Evolutionary conservation across 768 basidiomycete species (phyloP).

Genomic region (Suillus plorans): DNA sequence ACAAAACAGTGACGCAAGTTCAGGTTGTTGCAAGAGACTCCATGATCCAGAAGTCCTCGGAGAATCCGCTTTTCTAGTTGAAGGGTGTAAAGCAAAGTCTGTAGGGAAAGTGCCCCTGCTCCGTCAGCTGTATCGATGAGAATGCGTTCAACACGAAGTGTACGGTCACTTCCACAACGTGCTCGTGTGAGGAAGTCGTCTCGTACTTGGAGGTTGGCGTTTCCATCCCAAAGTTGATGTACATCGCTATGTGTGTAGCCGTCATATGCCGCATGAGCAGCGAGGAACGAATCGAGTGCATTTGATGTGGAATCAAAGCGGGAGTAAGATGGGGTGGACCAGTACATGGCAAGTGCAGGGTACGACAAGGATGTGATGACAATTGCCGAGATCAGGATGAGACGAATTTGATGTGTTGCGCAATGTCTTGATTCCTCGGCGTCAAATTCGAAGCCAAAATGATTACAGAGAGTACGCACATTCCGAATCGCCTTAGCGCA

Average conservation of each 20-base stretch:
- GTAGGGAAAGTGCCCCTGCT: constrained; percentile 56
- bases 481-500: constrained; percentile 73
- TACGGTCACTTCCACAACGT: constrained; percentile 65
- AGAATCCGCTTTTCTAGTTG: constrained; percentile 61
- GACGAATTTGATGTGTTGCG: constrained; percentile 85
- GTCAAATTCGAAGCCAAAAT: constrained; percentile 10
- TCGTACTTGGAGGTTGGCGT: constrained; percentile 59
- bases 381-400: constrained; percentile 83
- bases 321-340: constrained; percentile 67
- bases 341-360: constrained; percentile 85
- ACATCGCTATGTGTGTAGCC: constrained; percentile 62
- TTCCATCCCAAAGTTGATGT: constrained; percentile 68
- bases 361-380: constrained; percentile 90
- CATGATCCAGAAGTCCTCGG: constrained; percentile 39
- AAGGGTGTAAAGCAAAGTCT: constrained; percentile 62
- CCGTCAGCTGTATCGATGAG: constrained; percentile 47
- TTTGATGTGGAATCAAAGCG: constrained; percentile 49
- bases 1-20: constrained; percentile 61
- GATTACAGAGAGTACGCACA: constrained; percentile 51
- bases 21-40: constrained; percentile 54
- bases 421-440: constrained; percentile 58
- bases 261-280: constrained; percentile 50
- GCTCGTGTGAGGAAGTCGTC: constrained; percentile 73
- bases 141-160: constrained; percentile 76
- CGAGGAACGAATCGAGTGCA: constrained; percentile 63